A percentile compares a stretch with the other conserved stretches of the same genome.
Evolutionary conservation across 352 stramenopile species (phyloP).

Genomic region (Phytophthora pini): DNA sequence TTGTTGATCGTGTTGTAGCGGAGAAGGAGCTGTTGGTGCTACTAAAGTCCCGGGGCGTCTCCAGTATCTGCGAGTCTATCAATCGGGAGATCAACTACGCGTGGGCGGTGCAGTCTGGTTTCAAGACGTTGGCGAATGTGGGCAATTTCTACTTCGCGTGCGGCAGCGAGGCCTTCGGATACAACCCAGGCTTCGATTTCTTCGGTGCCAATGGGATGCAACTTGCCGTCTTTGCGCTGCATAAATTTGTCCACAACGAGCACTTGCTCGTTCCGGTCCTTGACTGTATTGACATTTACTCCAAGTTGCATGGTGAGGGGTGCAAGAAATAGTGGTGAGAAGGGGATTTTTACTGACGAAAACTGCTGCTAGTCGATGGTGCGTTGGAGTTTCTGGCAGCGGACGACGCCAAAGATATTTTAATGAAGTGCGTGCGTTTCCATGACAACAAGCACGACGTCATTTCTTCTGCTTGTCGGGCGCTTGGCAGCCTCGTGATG

Average conservation of each 20-base stretch:
- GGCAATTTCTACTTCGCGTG: conserved; percentile 85
- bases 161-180: conserved; percentile 64
- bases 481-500: conserved; percentile 74
- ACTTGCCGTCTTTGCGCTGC: conserved; percentile 69
- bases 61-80: conserved; percentile 74
- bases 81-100: conserved; percentile 81
- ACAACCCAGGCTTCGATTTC: conserved; percentile 74
- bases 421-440: conserved; percentile 79
- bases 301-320: conserved; percentile 66
- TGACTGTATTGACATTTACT: conserved; percentile 74
- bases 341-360: background rate
- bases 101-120: conserved; percentile 74
- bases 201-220: conserved; percentile 70
- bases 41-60: conserved; percentile 67
- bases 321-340: background rate
- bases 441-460: conserved; percentile 82
- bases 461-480: conserved; percentile 64
- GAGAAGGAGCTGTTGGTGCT: conserved; percentile 71
- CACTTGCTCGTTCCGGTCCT: conserved; percentile 67
- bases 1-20: conserved; percentile 34
- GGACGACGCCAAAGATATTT: conserved; percentile 56
- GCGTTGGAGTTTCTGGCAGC: conserved; percentile 74
- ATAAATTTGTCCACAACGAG: conserved; percentile 82
- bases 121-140: conserved; percentile 69
- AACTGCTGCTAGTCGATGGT: conserved; percentile 49